These are phyloP conservation scores for Cyclotella baltica DNA, from an alignment of 108 stramenopile species.

Conservation along the genomic window DNA sequence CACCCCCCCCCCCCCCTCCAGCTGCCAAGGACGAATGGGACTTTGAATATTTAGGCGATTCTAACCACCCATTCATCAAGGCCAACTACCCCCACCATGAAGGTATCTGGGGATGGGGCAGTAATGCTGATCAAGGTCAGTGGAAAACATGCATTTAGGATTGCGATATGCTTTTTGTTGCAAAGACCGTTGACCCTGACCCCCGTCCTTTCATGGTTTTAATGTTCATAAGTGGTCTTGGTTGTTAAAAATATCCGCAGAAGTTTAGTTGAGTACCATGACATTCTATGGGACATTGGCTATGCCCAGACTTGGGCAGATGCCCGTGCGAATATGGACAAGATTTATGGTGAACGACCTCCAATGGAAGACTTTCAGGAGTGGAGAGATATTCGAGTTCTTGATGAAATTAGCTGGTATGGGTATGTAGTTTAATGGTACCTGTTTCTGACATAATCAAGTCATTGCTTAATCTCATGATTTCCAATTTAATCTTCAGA, in stretches of 20 bases:
- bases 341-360: constrained; percentile 28
- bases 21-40: too few species aligned
- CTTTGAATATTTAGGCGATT: too few species aligned
- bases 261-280: constrained; percentile 41
- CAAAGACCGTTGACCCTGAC: too few species aligned
- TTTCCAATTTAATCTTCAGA: background rate
- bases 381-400: constrained; percentile 39
- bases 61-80: too few species aligned
- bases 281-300: too few species aligned
- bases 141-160: too few species aligned
- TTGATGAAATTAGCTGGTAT: constrained; percentile 45
- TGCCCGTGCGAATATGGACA: constrained; percentile 13
- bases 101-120: too few species aligned
- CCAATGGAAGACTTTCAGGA: constrained; percentile 22
- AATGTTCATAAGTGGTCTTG: constrained; percentile 43
- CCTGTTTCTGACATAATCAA: background rate
- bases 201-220: too few species aligned
- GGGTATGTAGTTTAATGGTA: constrained; percentile 1
- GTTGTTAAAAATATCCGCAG: constrained; percentile 30
- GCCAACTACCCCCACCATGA: too few species aligned
- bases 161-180: too few species aligned
- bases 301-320: constrained; percentile 42
- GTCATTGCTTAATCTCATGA: background rate
- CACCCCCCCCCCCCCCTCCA: too few species aligned
- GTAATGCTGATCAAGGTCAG: too few species aligned